Percentiles rank a stretch among this genome's conserved stretches.
Evolutionary conservation across 345 rosid genomes (phyloP).

Genomic region (Brassica incana): DNA sequence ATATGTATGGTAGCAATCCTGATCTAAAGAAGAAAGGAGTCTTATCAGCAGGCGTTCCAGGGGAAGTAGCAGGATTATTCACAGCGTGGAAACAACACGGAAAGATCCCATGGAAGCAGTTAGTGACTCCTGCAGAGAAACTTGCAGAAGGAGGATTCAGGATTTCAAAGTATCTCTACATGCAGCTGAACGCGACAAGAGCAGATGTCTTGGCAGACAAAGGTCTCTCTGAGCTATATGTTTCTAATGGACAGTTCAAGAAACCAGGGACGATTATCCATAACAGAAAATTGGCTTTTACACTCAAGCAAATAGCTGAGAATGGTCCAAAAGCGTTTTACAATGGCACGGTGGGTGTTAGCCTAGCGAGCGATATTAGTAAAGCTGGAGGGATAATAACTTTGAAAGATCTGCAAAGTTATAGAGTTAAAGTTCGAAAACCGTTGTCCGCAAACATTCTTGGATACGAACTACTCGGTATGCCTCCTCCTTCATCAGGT

Average conservation of each 20-base stretch:
- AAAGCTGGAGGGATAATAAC: too few species aligned
- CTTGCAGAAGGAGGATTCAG: constrained; percentile 50
- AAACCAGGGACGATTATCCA: constrained; percentile 40
- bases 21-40: constrained; percentile 44
- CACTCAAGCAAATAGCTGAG: constrained; percentile 39
- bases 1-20: constrained; percentile 52
- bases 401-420: too few species aligned
- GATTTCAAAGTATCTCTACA: constrained; percentile 51
- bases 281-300: constrained; percentile 49
- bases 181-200: constrained; percentile 45
- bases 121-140: constrained; percentile 49
- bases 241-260: constrained; percentile 47
- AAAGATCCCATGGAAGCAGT: constrained; percentile 51
- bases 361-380: too few species aligned
- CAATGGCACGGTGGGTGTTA: constrained; percentile 30
- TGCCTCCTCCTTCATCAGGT: too few species aligned
- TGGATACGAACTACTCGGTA: too few species aligned
- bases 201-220: constrained; percentile 45
- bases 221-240: constrained; percentile 48
- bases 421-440: too few species aligned
- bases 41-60: constrained; percentile 60
- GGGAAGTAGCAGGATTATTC: constrained; percentile 57
- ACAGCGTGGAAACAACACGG: constrained; percentile 57
- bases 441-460: too few species aligned
- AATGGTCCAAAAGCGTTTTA: constrained; percentile 48